phyloP scores from a whole-genome alignment of 2,329 filamentous ascomycete species.

The Arthrobotrys megalospora region DNA sequence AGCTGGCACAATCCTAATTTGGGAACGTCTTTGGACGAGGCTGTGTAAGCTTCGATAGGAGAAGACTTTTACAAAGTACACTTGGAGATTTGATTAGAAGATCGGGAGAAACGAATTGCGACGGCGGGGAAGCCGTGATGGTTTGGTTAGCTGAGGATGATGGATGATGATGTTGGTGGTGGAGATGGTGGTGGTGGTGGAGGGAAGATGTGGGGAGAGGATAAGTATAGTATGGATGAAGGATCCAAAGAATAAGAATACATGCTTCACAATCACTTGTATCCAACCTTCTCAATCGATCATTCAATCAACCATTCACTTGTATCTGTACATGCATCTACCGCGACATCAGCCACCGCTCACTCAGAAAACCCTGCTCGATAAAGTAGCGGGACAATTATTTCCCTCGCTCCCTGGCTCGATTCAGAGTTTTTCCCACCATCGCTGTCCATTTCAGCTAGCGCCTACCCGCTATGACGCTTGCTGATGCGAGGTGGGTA shows the following conservation, averaged over 20 bases:
- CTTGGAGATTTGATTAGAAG: background rate
- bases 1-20: conserved; percentile 44
- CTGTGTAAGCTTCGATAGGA: conserved; percentile 38
- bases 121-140: conserved; percentile 39
- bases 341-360: background rate
- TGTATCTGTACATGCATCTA: background rate
- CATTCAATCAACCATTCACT: background rate
- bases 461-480: conserved; percentile 57
- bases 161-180: background rate
- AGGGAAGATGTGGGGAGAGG: conserved; percentile 18
- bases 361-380: background rate
- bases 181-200: background rate
- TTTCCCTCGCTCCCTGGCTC: conserved; percentile 43
- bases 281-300: background rate
- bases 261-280: background rate
- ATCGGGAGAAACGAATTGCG: conserved; percentile 11
- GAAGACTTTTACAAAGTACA: background rate
- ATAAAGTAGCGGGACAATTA: conserved; percentile 21
- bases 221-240: conserved; percentile 27
- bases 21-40: conserved; percentile 33
- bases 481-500: conserved; percentile 52
- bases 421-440: conserved; percentile 12
- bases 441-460: conserved; percentile 53
- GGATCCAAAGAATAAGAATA: conserved; percentile 42
- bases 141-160: background rate